These are phyloP conservation scores for Crucihimalaya himalaica DNA, from an alignment of 345 rosid genomes.

Conservation along the genomic window DNA sequence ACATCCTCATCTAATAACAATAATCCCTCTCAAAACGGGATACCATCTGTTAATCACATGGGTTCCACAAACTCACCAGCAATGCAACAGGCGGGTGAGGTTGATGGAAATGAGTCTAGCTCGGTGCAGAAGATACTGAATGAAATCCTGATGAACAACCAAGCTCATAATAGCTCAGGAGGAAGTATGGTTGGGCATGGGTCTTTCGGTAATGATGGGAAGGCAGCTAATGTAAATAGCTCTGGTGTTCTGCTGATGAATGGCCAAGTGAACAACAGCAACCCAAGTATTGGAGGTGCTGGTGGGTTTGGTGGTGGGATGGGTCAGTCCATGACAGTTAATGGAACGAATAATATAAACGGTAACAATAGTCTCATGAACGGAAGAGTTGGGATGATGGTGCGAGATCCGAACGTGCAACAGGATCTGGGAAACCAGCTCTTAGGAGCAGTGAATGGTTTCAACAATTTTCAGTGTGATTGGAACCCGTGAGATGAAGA, in stretches of 20 bases:
- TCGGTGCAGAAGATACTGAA: slow-evolving; percentile 89
- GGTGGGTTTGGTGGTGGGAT: slow-evolving; percentile 56
- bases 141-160: slow-evolving; percentile 70
- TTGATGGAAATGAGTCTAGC: slow-evolving; percentile 66
- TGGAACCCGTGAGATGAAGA: slow-evolving; percentile 51
- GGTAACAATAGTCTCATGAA: slow-evolving; percentile 56
- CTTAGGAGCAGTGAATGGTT: slow-evolving; percentile 78
- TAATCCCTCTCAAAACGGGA: slow-evolving; percentile 56
- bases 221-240: slow-evolving; percentile 50
- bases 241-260: slow-evolving; percentile 58
- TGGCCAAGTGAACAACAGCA: slow-evolving; percentile 48
- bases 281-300: slow-evolving; percentile 46
- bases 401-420: slow-evolving; percentile 65
- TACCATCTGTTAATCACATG: slow-evolving; percentile 58
- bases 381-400: slow-evolving; percentile 70
- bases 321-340: slow-evolving; percentile 57
- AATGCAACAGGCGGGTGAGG: slow-evolving; percentile 65
- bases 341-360: slow-evolving; percentile 56
- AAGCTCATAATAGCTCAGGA: slow-evolving; percentile 47
- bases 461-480: slow-evolving; percentile 74
- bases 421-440: slow-evolving; percentile 82
- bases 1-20: slow-evolving; percentile 63
- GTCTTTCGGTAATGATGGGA: slow-evolving; percentile 60
- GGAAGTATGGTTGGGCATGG: slow-evolving; percentile 61
- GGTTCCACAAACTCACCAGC: slow-evolving; percentile 63